phyloP scores from a whole-genome alignment of 2,329 filamentous ascomycete species.

The Colletotrichum theobromicola region DNA sequence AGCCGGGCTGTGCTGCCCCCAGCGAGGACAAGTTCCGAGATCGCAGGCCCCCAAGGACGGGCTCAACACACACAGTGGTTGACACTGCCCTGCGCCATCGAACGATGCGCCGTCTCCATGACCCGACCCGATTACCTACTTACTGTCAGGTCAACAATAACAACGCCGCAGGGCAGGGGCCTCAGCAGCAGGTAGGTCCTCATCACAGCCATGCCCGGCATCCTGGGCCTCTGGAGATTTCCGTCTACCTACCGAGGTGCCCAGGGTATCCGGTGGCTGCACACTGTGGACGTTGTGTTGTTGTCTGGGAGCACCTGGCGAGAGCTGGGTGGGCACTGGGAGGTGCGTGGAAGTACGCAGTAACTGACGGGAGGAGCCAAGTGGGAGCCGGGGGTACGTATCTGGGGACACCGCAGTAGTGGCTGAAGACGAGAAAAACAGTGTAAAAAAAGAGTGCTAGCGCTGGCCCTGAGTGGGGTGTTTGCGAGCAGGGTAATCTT shows the following conservation, averaged over 20 bases:
- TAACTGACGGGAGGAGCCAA: too few species aligned
- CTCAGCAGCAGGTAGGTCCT: neutral
- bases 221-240: neutral
- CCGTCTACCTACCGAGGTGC: neutral
- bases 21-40: constrained; percentile 9
- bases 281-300: neutral
- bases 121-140: neutral
- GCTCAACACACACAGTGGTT: neutral
- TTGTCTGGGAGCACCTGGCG: neutral
- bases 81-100: neutral
- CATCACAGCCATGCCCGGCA: neutral
- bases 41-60: neutral
- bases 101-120: constrained; percentile 6
- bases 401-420: neutral
- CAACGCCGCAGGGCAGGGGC: neutral
- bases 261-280: neutral
- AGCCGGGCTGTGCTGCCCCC: constrained; percentile 4
- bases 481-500: constrained; percentile 39
- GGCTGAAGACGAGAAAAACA: neutral
- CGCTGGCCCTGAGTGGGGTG: constrained; percentile 12
- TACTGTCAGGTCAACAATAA: neutral
- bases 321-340: neutral
- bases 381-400: neutral
- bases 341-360: too few species aligned
- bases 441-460: neutral